phyloP scores from a whole-genome alignment of 179 eudicot species.

The Vitellaria paradoxa region DNA sequence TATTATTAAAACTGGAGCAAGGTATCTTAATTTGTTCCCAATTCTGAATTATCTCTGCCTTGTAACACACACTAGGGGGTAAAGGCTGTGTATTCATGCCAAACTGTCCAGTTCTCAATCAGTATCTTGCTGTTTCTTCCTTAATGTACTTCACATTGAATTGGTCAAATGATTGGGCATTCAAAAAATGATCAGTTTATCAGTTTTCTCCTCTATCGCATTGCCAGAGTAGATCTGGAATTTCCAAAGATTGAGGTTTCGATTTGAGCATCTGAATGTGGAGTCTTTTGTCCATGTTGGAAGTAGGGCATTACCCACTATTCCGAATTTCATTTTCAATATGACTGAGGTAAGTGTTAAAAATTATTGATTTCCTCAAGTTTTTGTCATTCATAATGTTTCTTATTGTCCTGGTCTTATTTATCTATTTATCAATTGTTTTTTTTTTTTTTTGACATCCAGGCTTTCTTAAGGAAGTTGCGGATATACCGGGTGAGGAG shows the following conservation, averaged over 20 bases:
- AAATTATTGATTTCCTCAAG: neutral
- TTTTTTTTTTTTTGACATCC: slow-evolving; percentile 8
- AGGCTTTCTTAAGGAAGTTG: slow-evolving; percentile 75
- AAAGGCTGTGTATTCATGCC: neutral
- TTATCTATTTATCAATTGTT: neutral
- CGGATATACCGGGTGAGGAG: slow-evolving; percentile 56
- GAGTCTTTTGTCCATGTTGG: slow-evolving; percentile 76
- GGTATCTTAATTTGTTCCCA: neutral
- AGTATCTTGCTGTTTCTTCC: neutral
- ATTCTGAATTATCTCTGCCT: neutral
- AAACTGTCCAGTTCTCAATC: neutral
- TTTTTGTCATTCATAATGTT: neutral
- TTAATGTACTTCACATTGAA: neutral
- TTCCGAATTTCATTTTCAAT: slow-evolving; percentile 79
- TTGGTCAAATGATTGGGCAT: neutral
- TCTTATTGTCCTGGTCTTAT: neutral
- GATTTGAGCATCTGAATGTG: slow-evolving; percentile 75
- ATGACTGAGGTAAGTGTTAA: slow-evolving; percentile 70
- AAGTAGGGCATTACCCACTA: slow-evolving; percentile 91
- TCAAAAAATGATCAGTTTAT: neutral
- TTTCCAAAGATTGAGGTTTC: slow-evolving; percentile 86
- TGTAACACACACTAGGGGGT: too few species aligned
- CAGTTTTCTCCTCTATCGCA: slow-evolving; percentile 9
- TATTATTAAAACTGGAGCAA: neutral
- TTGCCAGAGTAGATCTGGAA: slow-evolving; percentile 76